Conservation (phyloP, 306 rosid genomes). For the Vicia faba region DNA sequence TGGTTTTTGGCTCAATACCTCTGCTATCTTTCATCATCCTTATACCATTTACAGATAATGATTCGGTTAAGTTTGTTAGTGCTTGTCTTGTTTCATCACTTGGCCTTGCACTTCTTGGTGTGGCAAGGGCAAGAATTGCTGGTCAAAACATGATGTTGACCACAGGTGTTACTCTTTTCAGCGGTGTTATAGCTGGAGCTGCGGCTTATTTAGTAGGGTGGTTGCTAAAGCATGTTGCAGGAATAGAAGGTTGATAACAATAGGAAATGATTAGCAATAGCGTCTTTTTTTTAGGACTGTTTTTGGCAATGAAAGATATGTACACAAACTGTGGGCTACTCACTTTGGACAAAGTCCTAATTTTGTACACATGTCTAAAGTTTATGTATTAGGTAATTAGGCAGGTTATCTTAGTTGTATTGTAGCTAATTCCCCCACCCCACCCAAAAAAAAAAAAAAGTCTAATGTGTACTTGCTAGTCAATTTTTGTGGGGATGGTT, state of each 20-base stretch:
- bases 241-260: slow-evolving; percentile 36
- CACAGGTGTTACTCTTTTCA: slow-evolving; percentile 42
- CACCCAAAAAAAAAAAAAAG: background rate
- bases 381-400: slow-evolving; percentile 1
- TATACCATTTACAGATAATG: slow-evolving; percentile 54
- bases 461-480: background rate
- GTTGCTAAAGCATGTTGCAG: slow-evolving; percentile 49
- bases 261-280: slow-evolving; percentile 9
- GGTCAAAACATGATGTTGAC: slow-evolving; percentile 48
- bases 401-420: background rate
- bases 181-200: slow-evolving; percentile 56
- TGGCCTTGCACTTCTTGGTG: slow-evolving; percentile 55
- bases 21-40: slow-evolving; percentile 63
- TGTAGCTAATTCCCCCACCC: background rate
- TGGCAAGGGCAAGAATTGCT: slow-evolving; percentile 59
- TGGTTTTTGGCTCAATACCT: slow-evolving; percentile 54
- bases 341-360: slow-evolving; percentile 16
- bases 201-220: slow-evolving; percentile 59
- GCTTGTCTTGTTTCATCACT: slow-evolving; percentile 58
- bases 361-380: slow-evolving; percentile 8
- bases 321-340: background rate
- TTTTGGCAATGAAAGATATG: slow-evolving; percentile 17
- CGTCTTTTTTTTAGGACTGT: slow-evolving; percentile 5
- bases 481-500: background rate
- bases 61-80: slow-evolving; percentile 48